Percentiles rank a stretch among this genome's conserved stretches.
These are phyloP conservation scores for Claviceps digitariae DNA, from an alignment of 2,329 filamentous ascomycete species.

Conservation along the genomic window DNA sequence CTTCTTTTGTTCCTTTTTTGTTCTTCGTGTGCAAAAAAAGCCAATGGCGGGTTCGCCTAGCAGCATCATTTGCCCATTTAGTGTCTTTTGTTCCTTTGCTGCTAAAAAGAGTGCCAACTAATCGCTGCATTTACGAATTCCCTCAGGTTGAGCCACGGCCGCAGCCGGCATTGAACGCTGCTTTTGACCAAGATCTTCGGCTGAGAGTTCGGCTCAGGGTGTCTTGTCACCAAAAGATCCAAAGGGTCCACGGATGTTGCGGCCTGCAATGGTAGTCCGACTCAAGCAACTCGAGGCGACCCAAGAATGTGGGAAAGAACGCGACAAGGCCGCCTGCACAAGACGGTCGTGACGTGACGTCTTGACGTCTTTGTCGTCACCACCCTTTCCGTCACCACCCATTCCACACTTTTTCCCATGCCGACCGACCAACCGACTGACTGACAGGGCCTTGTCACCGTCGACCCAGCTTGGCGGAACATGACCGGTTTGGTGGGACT, in stretches of 20 bases:
- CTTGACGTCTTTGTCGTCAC: not conserved
- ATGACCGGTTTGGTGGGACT: not conserved
- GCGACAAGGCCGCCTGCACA: slow-evolving; percentile 5
- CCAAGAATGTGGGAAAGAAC: slow-evolving; percentile 1
- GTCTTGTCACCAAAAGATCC: no score
- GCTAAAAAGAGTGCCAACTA: no score
- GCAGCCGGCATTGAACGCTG: no score
- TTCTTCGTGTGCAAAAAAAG: no score
- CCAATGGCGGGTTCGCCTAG: no score
- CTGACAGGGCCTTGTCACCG: not conserved
- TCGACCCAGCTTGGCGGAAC: not conserved
- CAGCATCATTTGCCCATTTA: no score
- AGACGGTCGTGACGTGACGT: not conserved
- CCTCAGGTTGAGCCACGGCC: no score
- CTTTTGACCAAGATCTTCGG: no score
- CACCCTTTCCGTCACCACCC: not conserved
- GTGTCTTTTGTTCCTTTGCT: not conserved
- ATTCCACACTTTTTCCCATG: not conserved
- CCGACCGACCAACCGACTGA: not conserved
- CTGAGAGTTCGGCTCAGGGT: no score
- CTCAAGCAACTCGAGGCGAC: not conserved
- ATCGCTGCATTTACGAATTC: no score
- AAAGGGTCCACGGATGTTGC: no score
- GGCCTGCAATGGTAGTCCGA: no score
- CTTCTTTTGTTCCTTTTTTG: not conserved